Evolutionary conservation across 2,329 filamentous ascomycete species (phyloP).

Genomic region (Xylariaceae sp.): DNA sequence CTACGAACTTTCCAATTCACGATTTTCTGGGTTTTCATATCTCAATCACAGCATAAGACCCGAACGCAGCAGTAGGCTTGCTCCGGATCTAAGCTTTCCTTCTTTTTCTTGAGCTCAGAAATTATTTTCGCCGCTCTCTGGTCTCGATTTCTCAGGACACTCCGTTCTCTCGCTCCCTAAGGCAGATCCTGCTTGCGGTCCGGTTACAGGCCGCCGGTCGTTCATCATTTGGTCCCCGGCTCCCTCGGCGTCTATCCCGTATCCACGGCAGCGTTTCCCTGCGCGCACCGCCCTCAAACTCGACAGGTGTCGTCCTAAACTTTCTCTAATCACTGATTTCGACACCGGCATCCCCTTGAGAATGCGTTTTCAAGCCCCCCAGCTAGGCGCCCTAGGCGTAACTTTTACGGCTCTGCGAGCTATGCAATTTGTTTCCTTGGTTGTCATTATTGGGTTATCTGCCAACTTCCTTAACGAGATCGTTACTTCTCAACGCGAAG

Average conservation of each 20-base stretch:
- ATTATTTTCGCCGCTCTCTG: background rate
- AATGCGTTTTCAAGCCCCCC: conserved; percentile 50
- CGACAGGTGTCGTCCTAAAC: conserved; percentile 39
- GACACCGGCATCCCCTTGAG: conserved; percentile 37
- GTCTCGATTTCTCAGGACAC: conserved; percentile 2
- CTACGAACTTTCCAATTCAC: conserved; percentile 30
- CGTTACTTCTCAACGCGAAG: conserved; percentile 63
- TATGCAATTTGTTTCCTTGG: conserved; percentile 71
- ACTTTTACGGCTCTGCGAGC: conserved; percentile 75
- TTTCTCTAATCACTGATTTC: conserved; percentile 46
- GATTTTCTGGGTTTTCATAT: conserved; percentile 19
- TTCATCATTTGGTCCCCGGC: conserved; percentile 39
- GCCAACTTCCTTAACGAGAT: conserved; percentile 83
- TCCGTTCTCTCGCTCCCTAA: conserved; percentile 5
- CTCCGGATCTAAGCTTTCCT: conserved; percentile 8
- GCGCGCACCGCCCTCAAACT: conserved; percentile 43
- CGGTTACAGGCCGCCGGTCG: conserved; percentile 29
- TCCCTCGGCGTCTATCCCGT: conserved; percentile 41
- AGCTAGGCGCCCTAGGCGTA: conserved; percentile 73
- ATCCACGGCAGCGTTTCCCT: conserved; percentile 46
- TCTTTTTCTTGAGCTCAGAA: background rate
- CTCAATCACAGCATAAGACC: conserved; percentile 16
- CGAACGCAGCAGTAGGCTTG: conserved; percentile 31
- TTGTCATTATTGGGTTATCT: conserved; percentile 77
- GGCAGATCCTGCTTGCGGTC: conserved; percentile 7